These are phyloP conservation scores for Blumeria graminis DNA, from an alignment of 2,329 filamentous ascomycete genomes.

Conservation along the genomic window DNA sequence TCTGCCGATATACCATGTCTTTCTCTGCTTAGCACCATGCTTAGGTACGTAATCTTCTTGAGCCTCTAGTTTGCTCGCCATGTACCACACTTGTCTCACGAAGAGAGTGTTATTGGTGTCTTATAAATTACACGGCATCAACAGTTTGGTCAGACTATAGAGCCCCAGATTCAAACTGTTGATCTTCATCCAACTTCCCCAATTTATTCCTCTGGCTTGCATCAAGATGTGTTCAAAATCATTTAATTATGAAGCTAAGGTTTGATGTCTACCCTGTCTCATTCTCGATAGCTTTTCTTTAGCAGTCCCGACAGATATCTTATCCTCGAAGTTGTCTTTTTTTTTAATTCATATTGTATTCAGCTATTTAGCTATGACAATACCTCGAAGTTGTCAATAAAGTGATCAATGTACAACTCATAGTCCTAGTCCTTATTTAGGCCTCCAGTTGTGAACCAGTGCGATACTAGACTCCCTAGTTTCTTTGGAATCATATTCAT, in stretches of 20 bases:
- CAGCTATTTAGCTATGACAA: too few species aligned
- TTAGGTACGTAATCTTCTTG: not conserved
- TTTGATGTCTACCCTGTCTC: not conserved
- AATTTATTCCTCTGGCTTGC: not conserved
- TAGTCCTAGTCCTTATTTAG: not conserved
- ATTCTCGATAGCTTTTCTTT: not conserved
- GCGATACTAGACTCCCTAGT: not conserved
- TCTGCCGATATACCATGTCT: not conserved
- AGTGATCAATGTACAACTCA: not conserved
- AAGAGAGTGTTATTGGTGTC: not conserved
- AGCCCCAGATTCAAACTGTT: not conserved
- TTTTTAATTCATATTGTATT: too few species aligned
- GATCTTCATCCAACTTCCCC: not conserved
- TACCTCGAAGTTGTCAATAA: not conserved
- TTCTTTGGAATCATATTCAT: not conserved
- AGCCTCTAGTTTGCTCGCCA: not conserved
- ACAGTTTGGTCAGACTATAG: not conserved
- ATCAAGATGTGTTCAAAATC: not conserved
- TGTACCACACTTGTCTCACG: not conserved
- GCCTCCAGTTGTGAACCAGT: not conserved
- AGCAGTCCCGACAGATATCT: not conserved
- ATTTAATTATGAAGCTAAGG: not conserved
- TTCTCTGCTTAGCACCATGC: not conserved
- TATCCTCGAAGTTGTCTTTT: not conserved
- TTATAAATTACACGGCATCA: not conserved